Evolutionary conservation across 2,329 filamentous ascomycete genomes (phyloP), one percentile per base, ranked within the genome.

Genomic region (Didymella pomorum): DNA sequence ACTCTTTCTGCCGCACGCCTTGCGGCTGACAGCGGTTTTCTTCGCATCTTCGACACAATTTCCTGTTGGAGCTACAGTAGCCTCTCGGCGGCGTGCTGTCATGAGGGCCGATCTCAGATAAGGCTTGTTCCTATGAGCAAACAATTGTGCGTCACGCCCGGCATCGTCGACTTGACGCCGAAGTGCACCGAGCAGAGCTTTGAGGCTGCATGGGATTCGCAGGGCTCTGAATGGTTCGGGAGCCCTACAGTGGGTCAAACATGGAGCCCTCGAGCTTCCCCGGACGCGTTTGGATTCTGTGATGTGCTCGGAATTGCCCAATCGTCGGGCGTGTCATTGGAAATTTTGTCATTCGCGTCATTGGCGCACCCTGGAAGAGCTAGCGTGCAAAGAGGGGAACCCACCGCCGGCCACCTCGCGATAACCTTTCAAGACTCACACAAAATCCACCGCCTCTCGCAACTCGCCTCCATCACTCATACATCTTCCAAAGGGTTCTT

Each of bases 401-500:
- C n/a, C 16, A 54, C 26, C 56, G 56, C 41, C 56, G 56, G 52
- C 48, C 57, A 56, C 50, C 20, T 55, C 45, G 50, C 51, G 55
- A 62, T 58, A 64, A 58, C 62, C 60, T 50, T 60, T 45, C 56
- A 58, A 52, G 51, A 56, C 63, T 60, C 60, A 62, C 55, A 53
- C 62, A 64, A 60, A 64, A 61, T 48, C 60, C 58, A 58, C 51
- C 52, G 51, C 45, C 47, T 43, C 47, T 49, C 44, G 28, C 52
- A 45, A 35, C 45, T 29, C 53, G 39, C 28, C 41, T 57, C 37
- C 57, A 52, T 51, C 56, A 52, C 33, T 56, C 52, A 49, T 28
- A 57, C 65, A 60, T 46, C 56, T 49, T 49, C 52, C 60, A 57
- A 58, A 71, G 65, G 70, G 65, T 66, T 58, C 54, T 35, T 61